Percentiles rank a stretch among this genome's conserved stretches.
phyloP scores from a whole-genome alignment of 768 basidiomycete genomes.

The Pleurotus pulmonarius region DNA sequence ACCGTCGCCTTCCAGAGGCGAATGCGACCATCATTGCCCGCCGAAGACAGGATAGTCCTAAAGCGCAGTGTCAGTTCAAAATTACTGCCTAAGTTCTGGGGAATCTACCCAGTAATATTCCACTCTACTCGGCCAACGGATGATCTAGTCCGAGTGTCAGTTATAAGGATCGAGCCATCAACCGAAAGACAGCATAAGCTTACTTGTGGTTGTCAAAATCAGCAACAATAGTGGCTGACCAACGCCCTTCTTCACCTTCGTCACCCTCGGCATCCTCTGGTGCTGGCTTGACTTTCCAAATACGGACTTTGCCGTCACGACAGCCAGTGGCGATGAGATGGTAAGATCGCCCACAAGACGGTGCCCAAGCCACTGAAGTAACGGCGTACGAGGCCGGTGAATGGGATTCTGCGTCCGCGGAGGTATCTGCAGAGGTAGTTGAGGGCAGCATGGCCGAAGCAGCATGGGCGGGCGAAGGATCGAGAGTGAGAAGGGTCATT shows the following conservation, averaged over 20 bases:
- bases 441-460: conserved; percentile 13
- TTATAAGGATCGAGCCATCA: too few species aligned
- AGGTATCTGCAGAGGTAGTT: conserved; percentile 9
- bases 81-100: neutral
- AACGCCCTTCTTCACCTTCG: conserved; percentile 49
- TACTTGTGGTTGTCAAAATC: conserved; percentile 88
- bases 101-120: conserved; percentile 78
- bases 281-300: conserved; percentile 79
- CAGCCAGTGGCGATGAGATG: conserved; percentile 91
- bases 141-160: conserved; percentile 37
- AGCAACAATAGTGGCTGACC: conserved; percentile 74
- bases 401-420: conserved; percentile 26
- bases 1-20: conserved; percentile 83
- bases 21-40: conserved; percentile 80
- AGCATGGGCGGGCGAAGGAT: conserved; percentile 34
- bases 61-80: conserved; percentile 4
- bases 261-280: conserved; percentile 37
- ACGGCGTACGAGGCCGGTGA: conserved; percentile 54
- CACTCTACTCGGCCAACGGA: conserved; percentile 87
- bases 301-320: conserved; percentile 83
- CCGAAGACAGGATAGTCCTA: conserved; percentile 79
- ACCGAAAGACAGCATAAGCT: conserved; percentile 12
- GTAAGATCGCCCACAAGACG: conserved; percentile 89
- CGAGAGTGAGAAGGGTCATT: conserved; percentile 56
- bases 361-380: conserved; percentile 89